phyloP scores from a whole-genome alignment of 345 rosid genomes.

The Acer negundo region DNA sequence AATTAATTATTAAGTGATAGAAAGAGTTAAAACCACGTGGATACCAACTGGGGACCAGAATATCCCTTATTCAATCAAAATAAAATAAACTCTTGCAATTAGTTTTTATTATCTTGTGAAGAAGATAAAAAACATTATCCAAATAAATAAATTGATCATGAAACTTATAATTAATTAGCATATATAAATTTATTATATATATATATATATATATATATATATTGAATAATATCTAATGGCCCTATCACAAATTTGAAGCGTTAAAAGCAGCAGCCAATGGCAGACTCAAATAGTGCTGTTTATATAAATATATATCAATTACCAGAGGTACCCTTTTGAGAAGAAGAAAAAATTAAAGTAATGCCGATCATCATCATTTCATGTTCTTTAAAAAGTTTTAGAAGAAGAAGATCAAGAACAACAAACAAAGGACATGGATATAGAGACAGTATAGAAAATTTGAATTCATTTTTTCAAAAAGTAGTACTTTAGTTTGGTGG shows the following conservation, averaged over 20 bases:
- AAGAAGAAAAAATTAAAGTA: not conserved
- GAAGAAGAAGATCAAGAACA: not conserved
- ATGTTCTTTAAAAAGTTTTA: not conserved
- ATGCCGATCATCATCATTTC: constrained; percentile 12
- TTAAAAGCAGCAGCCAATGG: not conserved
- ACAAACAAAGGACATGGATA: not conserved
- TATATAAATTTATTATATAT: constrained; percentile 6
- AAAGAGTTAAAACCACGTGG: constrained; percentile 19
- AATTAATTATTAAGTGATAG: not conserved
- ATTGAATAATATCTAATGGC: not conserved
- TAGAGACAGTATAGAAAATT: not conserved
- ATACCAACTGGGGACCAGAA: constrained; percentile 4
- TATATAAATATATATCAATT: not conserved
- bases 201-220: not conserved
- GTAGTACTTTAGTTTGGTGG: not conserved
- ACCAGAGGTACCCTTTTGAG: not conserved
- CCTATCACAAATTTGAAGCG: not conserved
- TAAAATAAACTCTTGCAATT: not conserved
- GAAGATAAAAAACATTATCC: constrained; percentile 22
- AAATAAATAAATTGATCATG: constrained; percentile 2
- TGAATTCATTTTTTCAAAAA: not conserved
- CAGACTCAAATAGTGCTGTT: not conserved
- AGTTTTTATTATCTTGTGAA: constrained; percentile 4
- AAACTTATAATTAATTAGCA: not conserved
- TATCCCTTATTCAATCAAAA: not conserved